Conservation (phyloP, 2,329 filamentous ascomycete species). For the Aspergillus sclerotialis region DNA sequence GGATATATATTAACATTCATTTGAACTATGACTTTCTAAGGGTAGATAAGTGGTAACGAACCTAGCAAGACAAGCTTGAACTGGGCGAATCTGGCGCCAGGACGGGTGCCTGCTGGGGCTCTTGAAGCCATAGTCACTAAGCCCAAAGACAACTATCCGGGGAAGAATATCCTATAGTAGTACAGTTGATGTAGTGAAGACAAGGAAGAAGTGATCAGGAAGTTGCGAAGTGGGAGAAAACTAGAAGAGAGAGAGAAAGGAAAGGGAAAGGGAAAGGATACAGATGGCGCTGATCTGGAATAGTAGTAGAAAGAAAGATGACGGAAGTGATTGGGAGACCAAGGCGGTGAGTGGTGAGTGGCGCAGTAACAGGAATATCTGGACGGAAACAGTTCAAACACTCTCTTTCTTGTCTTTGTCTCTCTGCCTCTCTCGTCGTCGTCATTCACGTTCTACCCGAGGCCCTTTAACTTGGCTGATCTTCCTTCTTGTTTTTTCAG, state of each 20-base stretch:
- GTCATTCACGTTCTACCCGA: constrained; percentile 15
- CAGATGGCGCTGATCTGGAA: not conserved
- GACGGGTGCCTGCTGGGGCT: constrained; percentile 63
- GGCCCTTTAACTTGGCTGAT: constrained; percentile 7
- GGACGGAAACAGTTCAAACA: too few species aligned
- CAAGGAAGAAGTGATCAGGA: not conserved
- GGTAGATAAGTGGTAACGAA: too few species aligned
- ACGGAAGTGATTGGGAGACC: not conserved
- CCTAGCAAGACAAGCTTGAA: constrained; percentile 97
- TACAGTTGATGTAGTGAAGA: not conserved
- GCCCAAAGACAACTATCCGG: constrained; percentile 7
- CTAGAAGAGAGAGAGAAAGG: not conserved
- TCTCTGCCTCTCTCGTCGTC: too few species aligned
- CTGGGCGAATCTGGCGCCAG: constrained; percentile 82
- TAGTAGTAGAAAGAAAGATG: not conserved
- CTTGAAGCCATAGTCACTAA: constrained; percentile 68
- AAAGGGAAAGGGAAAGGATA: not conserved
- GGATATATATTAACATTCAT: constrained; percentile 12
- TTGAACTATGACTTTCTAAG: too few species aligned
- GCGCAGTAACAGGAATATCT: too few species aligned
- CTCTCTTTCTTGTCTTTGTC: too few species aligned
- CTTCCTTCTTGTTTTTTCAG: constrained; percentile 3
- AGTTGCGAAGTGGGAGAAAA: too few species aligned
- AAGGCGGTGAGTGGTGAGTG: not conserved
- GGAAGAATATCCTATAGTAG: too few species aligned